Conservation (phyloP, 495 filamentous ascomycete species). For the Hyaloscypha bicolor region DNA sequence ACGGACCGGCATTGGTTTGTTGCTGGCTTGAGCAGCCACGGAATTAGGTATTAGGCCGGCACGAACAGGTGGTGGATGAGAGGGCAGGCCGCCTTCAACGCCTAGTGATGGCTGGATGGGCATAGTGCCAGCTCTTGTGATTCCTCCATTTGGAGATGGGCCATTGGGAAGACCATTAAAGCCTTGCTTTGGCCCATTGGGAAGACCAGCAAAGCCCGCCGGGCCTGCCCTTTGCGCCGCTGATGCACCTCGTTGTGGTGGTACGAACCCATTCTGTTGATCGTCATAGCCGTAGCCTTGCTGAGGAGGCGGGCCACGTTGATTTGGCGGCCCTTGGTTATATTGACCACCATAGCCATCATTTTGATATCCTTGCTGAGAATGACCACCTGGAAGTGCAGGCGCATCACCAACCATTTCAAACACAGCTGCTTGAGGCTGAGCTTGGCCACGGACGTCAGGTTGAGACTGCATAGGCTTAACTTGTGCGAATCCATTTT, state of each 20-base stretch:
- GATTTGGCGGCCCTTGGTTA: conserved; percentile 32
- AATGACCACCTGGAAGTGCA: conserved; percentile 43
- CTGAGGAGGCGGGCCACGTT: conserved; percentile 37
- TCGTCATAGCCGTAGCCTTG: conserved; percentile 23
- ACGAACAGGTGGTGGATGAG: conserved; percentile 80
- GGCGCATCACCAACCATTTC: conserved; percentile 67
- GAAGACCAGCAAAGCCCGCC: conserved; percentile 27
- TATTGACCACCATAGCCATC: conserved; percentile 36
- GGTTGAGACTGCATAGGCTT: conserved; percentile 69
- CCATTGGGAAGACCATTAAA: conserved; percentile 33
- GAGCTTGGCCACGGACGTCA: conserved; percentile 53
- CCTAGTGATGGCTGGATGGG: conserved; percentile 39
- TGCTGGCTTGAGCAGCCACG: conserved; percentile 47
- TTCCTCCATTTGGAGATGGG: conserved; percentile 22
- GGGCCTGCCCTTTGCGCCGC: conserved; percentile 21
- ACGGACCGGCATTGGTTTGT: conserved; percentile 66
- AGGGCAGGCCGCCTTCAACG: conserved; percentile 49
- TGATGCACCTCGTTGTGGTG: conserved; percentile 36
- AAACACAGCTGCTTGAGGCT: conserved; percentile 65
- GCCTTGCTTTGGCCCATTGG: conserved; percentile 31
- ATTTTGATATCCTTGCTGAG: conserved; percentile 40
- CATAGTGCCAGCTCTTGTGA: conserved; percentile 38
- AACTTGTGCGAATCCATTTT: conserved; percentile 42
- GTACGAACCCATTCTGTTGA: conserved; percentile 30
- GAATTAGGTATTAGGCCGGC: conserved; percentile 68